phyloP scores from a whole-genome alignment of 257 asterid genomes.

The Gentiana straminea region DNA sequence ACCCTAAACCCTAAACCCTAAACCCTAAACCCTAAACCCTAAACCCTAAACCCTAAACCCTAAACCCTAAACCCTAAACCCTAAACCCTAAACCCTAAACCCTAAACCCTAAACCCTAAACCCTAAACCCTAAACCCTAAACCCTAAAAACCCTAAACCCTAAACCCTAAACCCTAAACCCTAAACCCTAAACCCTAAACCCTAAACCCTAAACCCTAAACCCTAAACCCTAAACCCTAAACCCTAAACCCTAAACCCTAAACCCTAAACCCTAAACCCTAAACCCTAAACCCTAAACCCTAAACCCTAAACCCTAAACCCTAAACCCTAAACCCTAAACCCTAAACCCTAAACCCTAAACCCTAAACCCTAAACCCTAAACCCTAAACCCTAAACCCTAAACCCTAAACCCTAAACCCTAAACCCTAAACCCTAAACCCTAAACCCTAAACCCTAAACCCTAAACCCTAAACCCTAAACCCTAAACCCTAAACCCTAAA shows the following conservation, averaged over 20 bases:
- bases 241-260: constrained; percentile 6
- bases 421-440: constrained; percentile 6
- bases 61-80: too few relatives aligned
- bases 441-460: too few relatives aligned
- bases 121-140: neutral
- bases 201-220: constrained; percentile 15
- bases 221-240: constrained; percentile 12
- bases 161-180: constrained; percentile 12
- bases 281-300: neutral
- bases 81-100: neutral
- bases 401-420: neutral
- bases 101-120: constrained; percentile 4
- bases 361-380: neutral
- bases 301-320: too few relatives aligned
- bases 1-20: too few relatives aligned
- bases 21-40: too few relatives aligned
- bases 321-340: too few relatives aligned
- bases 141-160: constrained; percentile 7
- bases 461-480: too few relatives aligned
- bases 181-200: constrained; percentile 12
- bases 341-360: too few relatives aligned
- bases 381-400: neutral
- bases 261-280: constrained; percentile 1
- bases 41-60: too few relatives aligned
- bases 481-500: too few relatives aligned